These are phyloP conservation scores for Talaromyces sp. DNA, from an alignment of 2,329 filamentous ascomycete species.

Conservation along the genomic window DNA sequence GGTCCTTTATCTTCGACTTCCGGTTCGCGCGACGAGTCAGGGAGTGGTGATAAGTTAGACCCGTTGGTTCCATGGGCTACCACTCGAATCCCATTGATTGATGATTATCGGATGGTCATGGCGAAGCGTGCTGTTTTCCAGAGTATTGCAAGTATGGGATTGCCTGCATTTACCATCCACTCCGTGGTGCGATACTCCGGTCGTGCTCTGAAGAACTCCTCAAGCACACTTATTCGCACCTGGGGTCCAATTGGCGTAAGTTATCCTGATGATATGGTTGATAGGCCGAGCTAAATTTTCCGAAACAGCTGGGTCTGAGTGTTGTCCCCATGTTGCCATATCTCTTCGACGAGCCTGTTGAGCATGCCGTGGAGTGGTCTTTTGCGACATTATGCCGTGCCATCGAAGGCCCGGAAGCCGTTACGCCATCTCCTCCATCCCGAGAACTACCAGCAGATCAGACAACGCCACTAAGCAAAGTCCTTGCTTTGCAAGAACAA, in stretches of 20 bases:
- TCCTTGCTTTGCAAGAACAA: conserved; percentile 26
- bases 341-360: conserved; percentile 88
- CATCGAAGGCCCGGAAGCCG: conserved; percentile 65
- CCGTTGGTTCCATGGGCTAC: conserved; percentile 40
- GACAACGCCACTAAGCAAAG: conserved; percentile 26
- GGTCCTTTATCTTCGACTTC: conserved; percentile 22
- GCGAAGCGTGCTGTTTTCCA: conserved; percentile 89
- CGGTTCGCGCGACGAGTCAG: neutral
- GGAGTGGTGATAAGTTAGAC: conserved; percentile 22
- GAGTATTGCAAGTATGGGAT: conserved; percentile 83
- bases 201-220: conserved; percentile 75
- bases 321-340: conserved; percentile 80
- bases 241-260: conserved; percentile 90
- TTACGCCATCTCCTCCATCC: conserved; percentile 36
- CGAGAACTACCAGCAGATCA: conserved; percentile 23
- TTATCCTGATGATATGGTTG: neutral
- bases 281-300: neutral
- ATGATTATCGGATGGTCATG: conserved; percentile 91
- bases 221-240: conserved; percentile 72
- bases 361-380: conserved; percentile 83
- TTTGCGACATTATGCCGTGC: conserved; percentile 80
- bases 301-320: conserved; percentile 58
- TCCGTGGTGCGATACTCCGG: conserved; percentile 89
- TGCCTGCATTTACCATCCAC: conserved; percentile 92
- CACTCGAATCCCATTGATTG: conserved; percentile 65